A percentile compares a stretch with the other conserved stretches of the same genome.
Evolutionary conservation across 208 protist genomes (phyloP).

Genomic region (Acanthamoeba comandoni): DNA sequence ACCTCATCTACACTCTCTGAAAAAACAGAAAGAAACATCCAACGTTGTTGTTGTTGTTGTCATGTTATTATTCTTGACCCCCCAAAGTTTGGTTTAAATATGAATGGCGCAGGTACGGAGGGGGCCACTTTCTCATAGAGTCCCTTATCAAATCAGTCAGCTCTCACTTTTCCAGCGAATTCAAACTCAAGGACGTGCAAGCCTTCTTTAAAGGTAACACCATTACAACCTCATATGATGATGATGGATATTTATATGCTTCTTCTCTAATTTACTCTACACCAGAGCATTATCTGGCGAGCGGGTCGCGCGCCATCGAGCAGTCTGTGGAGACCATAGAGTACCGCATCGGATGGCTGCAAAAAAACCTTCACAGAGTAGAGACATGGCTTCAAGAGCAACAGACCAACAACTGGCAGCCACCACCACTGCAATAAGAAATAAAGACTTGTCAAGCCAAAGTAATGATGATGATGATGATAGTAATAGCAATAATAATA

Average conservation of each 20-base stretch:
- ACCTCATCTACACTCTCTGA: no score
- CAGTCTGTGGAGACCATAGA: conserved; percentile 70
- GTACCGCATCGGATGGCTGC: conserved; percentile 34
- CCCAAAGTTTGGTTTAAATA: no score
- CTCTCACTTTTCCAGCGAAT: conserved; percentile 26
- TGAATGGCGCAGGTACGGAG: no score
- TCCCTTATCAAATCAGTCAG: conserved; percentile 64
- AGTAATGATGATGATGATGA: no score
- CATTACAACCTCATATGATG: not conserved
- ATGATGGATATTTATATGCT: no score
- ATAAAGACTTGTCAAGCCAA: no score
- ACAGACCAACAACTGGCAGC: not conserved
- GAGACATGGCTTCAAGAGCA: not conserved
- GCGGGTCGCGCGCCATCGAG: conserved; percentile 62
- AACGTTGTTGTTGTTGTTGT: no score
- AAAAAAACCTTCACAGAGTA: not conserved
- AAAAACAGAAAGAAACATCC: no score
- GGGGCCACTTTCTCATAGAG: conserved; percentile 68
- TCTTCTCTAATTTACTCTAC: no score
- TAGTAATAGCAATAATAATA: no score
- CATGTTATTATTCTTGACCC: no score
- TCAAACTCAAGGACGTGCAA: conserved; percentile 33
- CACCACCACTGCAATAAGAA: no score
- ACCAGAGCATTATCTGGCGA: conserved; percentile 44
- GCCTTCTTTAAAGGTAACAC: conserved; percentile 35